Evolutionary conservation across 2,329 filamentous ascomycete genomes (phyloP), one percentile per base, ranked within the genome.

Genomic region (Simplicillium sp.): DNA sequence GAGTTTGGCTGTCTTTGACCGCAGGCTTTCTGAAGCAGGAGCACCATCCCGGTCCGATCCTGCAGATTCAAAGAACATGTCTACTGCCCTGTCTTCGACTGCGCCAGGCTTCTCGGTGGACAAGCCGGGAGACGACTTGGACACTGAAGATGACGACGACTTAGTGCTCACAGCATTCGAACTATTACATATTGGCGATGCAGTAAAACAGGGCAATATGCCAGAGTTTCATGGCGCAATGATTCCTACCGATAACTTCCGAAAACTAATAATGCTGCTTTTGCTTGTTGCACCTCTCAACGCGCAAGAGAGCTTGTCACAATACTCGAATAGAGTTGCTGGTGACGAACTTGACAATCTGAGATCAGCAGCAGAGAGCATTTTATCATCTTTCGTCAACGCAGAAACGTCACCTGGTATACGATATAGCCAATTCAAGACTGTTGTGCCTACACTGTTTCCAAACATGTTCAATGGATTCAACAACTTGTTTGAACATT

Each of bases 161-260:
- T 60, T 88, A 34, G 78, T 83, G 7, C 60, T 86, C 17, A 80
- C 82, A 1, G 81, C 82, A 0, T 68, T 87, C 33, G 79, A 85
- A 44, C 71, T 80, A 0, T 68, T 88, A 44, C 75, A 85, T 54
- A 74, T 78, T 25, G 66, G 74, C 37, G 75, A 81, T 9, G 75
- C 73, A 0, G 76, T 80, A 48, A 72, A 71, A 47, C 67, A 75
- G 3, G 68, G 67, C 13, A 67, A 70, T 45, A 55, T 59, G 3
- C 59, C 68, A 0, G 68, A 69, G 3, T 71, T 77, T 1, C 71
- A 77, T 34, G 72, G 74, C n/a, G 77, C 81, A 25, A 78, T 84
- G 48, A 83, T 88, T 38, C 83, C 84, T 1, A 75, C 78, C 1
- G 82, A 87, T 54, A 87, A 87, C 53, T 76, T 87, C 42, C 72